phyloP scores from a whole-genome alignment of 768 basidiomycete species.

The Rubroboletus satanas region DNA sequence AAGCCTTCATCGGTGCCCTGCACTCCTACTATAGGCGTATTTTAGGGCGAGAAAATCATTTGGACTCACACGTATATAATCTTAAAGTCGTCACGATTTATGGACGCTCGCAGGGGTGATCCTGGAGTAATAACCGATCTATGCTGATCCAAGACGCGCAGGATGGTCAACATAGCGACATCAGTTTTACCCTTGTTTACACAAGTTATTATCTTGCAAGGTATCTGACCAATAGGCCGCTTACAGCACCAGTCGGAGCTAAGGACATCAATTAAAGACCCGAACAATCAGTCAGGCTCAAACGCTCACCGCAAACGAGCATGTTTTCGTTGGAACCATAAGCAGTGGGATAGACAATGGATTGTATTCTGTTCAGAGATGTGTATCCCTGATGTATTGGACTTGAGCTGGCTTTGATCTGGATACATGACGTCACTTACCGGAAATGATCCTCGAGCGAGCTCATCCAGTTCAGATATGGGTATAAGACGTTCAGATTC shows the following conservation, averaged over 20 bases:
- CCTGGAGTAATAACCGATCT: conserved; percentile 30
- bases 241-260: conserved; percentile 97
- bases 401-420: background rate
- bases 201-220: conserved; percentile 2
- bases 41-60: background rate
- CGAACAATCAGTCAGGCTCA: background rate
- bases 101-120: conserved; percentile 42
- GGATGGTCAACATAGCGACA: conserved; percentile 89
- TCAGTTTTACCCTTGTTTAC: conserved; percentile 90
- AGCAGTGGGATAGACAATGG: conserved; percentile 89
- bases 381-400: conserved; percentile 63
- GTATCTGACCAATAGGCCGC: conserved; percentile 24
- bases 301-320: conserved; percentile 50
- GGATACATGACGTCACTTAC: conserved; percentile 39
- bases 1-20: conserved; percentile 97
- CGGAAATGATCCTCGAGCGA: conserved; percentile 81
- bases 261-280: conserved; percentile 1
- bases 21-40: background rate
- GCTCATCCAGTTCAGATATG: conserved; percentile 67
- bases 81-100: conserved; percentile 78
- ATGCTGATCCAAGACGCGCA: conserved; percentile 83
- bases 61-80: conserved; percentile 87
- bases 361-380: conserved; percentile 89
- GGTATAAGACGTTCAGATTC: conserved; percentile 65
- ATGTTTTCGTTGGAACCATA: conserved; percentile 96